Conservation (phyloP, 352 stramenopile species). For the Globisporangium yorkense region DNA sequence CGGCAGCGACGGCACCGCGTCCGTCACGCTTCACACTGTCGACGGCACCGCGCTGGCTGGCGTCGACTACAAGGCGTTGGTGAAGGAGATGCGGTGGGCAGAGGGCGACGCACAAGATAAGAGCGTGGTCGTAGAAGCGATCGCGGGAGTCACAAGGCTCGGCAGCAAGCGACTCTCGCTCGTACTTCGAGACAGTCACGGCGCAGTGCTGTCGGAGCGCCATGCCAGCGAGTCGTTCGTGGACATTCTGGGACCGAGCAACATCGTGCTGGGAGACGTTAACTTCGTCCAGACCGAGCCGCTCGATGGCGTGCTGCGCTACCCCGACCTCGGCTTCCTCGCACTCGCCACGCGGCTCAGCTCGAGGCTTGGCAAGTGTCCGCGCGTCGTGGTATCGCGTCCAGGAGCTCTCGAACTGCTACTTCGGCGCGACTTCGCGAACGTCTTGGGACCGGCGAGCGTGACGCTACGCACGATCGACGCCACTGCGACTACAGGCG, state of each 20-base stretch:
- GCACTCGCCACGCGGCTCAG: conserved; percentile 40
- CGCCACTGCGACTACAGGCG: conserved; percentile 35
- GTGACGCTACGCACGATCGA: conserved; percentile 35
- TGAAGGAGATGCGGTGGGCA: conserved; percentile 32
- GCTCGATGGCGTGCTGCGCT: conserved; percentile 25
- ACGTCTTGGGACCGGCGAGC: conserved; percentile 17
- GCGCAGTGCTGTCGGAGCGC: conserved; percentile 15
- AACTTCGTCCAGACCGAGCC: conserved; percentile 41
- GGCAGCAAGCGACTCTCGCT: conserved; percentile 28
- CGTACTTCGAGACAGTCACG: conserved; percentile 22
- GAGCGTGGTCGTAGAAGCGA: conserved; percentile 36
- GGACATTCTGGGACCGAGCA: conserved; percentile 33
- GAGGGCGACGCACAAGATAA: conserved; percentile 47
- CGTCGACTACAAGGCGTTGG: conserved; percentile 45
- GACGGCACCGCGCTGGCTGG: conserved; percentile 38
- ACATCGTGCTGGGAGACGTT: conserved; percentile 33
- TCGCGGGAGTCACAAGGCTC: conserved; percentile 28
- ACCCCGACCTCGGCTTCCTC: conserved; percentile 43
- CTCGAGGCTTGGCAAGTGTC: conserved; percentile 45
- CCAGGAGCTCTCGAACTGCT: conserved; percentile 33
- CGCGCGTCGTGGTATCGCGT: conserved; percentile 25
- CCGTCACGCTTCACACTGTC: conserved; percentile 32
- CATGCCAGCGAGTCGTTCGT: conserved; percentile 35
- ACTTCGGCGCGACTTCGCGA: conserved; percentile 47
- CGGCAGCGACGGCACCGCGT: conserved; percentile 40